Conservation (phyloP, 1,284 basidiomycete genomes). For the Fomitopsis betulina region DNA sequence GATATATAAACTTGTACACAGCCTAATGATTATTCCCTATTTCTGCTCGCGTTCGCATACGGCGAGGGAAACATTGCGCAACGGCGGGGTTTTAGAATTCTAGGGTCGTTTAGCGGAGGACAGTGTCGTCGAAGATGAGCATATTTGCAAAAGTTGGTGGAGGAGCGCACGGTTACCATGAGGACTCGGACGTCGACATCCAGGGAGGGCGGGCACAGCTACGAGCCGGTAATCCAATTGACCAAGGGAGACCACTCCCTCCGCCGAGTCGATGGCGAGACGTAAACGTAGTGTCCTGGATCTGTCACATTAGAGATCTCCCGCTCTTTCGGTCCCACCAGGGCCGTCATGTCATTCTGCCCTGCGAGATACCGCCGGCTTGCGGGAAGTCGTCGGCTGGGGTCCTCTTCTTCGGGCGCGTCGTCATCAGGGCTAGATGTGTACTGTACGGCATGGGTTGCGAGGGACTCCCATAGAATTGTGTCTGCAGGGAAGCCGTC, state of each 20-base stretch:
- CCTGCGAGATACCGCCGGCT: not conserved
- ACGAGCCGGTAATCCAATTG: not conserved
- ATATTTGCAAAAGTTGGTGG: not conserved
- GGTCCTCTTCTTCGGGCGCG: not conserved
- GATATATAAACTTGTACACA: not conserved
- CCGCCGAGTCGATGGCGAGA: not conserved
- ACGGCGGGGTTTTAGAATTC: no score
- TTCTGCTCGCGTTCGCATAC: not conserved
- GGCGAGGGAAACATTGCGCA: no score
- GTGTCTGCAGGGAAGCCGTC: not conserved
- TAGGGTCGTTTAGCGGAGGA: not conserved
- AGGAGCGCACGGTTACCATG: not conserved
- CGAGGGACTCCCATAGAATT: not conserved
- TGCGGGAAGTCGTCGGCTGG: not conserved
- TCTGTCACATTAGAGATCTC: not conserved
- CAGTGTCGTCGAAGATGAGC: not conserved
- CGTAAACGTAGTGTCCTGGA: not conserved
- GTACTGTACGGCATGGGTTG: not conserved
- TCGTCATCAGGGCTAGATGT: not conserved
- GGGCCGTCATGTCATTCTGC: not conserved
- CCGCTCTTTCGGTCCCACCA: not conserved
- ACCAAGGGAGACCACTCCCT: not conserved
- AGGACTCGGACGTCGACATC: not conserved
- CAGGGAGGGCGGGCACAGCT: not conserved
- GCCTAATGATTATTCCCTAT: conserved; percentile 1